Conservation (phyloP, 2,329 filamentous ascomycete species). For the Acephala macrosclerotiorum region DNA sequence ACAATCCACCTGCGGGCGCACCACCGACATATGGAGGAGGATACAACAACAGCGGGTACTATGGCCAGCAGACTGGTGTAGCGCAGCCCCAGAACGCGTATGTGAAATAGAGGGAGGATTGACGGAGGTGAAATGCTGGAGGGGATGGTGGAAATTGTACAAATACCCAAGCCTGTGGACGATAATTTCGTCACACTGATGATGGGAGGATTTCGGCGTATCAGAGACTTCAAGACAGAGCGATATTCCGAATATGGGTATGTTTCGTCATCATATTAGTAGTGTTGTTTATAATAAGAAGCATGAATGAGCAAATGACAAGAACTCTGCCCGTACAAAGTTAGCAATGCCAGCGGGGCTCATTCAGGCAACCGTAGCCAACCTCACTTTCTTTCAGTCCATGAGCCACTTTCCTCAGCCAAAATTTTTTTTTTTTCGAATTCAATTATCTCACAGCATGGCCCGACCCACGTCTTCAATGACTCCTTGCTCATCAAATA, state of each 20-base stretch:
- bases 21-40: conserved; percentile 2
- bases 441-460: too few relatives aligned
- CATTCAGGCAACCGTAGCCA: background rate
- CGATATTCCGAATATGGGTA: background rate
- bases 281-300: background rate
- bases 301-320: background rate
- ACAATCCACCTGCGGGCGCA: background rate
- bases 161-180: background rate
- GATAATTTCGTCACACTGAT: background rate
- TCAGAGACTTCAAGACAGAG: background rate
- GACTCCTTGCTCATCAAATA: too few relatives aligned
- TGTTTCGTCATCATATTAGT: background rate
- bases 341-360: background rate
- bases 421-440: too few relatives aligned
- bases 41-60: conserved; percentile 22
- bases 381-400: background rate
- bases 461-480: too few relatives aligned
- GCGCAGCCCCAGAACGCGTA: conserved; percentile 31
- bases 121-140: background rate
- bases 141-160: background rate
- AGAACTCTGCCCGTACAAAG: background rate
- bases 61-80: conserved; percentile 29
- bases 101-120: conserved; percentile 15
- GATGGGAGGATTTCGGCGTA: background rate
- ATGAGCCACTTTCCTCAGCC: too few relatives aligned